Base-by-base conservation (phyloP, 306 rosid species). In the Quercus berberidifolia region DNA sequence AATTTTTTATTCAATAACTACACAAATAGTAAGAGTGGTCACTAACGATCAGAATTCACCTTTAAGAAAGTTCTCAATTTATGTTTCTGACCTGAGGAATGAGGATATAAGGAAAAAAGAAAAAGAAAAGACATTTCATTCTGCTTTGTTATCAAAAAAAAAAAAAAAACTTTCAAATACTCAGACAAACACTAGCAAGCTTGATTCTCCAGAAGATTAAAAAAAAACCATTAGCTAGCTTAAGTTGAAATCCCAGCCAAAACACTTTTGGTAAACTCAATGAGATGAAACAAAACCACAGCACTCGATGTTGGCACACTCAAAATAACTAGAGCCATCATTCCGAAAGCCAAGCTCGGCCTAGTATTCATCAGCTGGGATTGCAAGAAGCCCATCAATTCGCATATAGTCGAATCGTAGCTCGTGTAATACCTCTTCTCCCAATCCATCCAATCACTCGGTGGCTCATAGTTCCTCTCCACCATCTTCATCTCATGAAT, bases 381-480 rank as follows among this genome's bases (percentile, higher is more conserved):
- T 65, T 91, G 92, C 79, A 91, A 77, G 55, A 88, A 6, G 4
- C 92, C 92, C 84, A 91, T 46, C 5, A 30, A 81, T 7, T 85
- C 87, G 59, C 84, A 87, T 7, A 88, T 75, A 20, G 80, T 71
- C 2, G 85, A 82, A 62, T 12, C 84, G 65, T 88, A 91, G 43
- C 80, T 71, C 19, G 63, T 82, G 81, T 80, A 87, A 14, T 80
- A 62, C 25, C 73, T 70, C 73, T 85, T 91, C 90, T 91, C 95
- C 95, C 90, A 87, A 7, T 80, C 86, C 65, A 46, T 78, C 94
- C 92, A 90, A 64, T 80, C 81, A 0, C 87, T 73, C 15, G 88
- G 88, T 30, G 88, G 83, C 73, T 78, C 85, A 26, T 78, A 71
- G 77, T 81, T 81, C 81, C 83, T 81, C 88, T 85, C 85, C 43